Evolutionary conservation across 192 early-diverging fungal species (phyloP), one percentile per base, ranked within the genome.

Genomic region (Diversispora epigaea): DNA sequence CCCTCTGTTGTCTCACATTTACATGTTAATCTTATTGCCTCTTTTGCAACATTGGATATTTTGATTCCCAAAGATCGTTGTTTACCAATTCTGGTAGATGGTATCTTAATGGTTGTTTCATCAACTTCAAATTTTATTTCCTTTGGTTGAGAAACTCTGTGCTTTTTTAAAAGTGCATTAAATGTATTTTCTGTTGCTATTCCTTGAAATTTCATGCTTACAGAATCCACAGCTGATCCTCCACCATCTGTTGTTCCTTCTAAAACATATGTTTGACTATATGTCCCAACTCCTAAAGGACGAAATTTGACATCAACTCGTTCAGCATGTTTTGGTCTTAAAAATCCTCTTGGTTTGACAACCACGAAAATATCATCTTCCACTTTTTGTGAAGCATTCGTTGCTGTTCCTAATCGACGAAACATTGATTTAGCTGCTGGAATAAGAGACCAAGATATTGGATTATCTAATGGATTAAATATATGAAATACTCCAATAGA

Each of bases 401-500:
- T 40, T 17, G 46, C 46, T 6, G 67, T 52, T 0, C 49, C 67
- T 69, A 54, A 47, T 50, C 67, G 67, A 52, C 49, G 45, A 69
- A 69, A 69, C 49, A 50, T 17, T 12, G 67, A 10, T 52, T 49
- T 69, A 6, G 10, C 67, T 12, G 45, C 49, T 22, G 44, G 49
- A 15, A 32, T 52, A 43, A 69, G 32, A 10, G 14, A n/a, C 67
- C 67, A 69, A 46, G 67, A 32, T n/a, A 69, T 39, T 14, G n/a
- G n/a, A 11, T 15, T 50, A 6, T 69, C 49, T 2, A 32, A 50
- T 17, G 45, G 67, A 49, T 69, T 69, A 54, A 52, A 69, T n/a
- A 69, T n/a, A 69, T 69, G 67, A 69, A 69, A 69, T 12, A 69
- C 49, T 50, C 67, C 67, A 52, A 52, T 69, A 2, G 67, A 50